phyloP scores from a whole-genome alignment of 2,329 filamentous ascomycete genomes.

The Pezizomycotina sp. region DNA sequence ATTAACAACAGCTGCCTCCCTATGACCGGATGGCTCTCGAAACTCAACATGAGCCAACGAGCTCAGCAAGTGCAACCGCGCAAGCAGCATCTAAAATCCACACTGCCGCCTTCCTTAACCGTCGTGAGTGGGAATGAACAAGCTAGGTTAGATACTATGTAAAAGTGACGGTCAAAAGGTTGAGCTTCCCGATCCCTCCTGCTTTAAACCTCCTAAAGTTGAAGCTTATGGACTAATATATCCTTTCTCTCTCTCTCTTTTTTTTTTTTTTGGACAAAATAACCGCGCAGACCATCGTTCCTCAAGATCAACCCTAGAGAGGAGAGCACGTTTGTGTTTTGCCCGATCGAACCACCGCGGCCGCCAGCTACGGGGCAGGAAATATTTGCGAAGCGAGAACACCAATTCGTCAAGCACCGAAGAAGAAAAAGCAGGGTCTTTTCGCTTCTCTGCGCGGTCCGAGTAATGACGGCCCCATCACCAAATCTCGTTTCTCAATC shows the following conservation, averaged over 20 bases:
- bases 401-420: conserved; percentile 34
- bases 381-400: conserved; percentile 61
- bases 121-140: conserved; percentile 55
- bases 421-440: conserved; percentile 41
- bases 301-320: conserved; percentile 23
- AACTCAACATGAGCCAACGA: conserved; percentile 28
- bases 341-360: conserved; percentile 81
- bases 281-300: conserved; percentile 21
- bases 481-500: conserved; percentile 40
- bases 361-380: conserved; percentile 52
- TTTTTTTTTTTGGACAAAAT: conserved; percentile 1
- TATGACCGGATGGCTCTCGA: conserved; percentile 14
- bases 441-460: conserved; percentile 36
- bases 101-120: conserved; percentile 74
- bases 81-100: conserved; percentile 57
- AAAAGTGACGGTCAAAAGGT: conserved; percentile 86
- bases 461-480: conserved; percentile 26
- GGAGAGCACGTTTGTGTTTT: conserved; percentile 38
- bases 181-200: conserved; percentile 55
- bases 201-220: neutral
- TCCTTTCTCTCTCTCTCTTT: conserved; percentile 1
- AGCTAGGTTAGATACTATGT: conserved; percentile 82
- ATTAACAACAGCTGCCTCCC: conserved; percentile 27
- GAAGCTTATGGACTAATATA: conserved; percentile 27
- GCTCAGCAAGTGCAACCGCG: conserved; percentile 33